Evolutionary conservation across 345 rosid genomes (phyloP), one percentile per base, ranked within the genome.

Genomic region (Heritiera littoralis): DNA sequence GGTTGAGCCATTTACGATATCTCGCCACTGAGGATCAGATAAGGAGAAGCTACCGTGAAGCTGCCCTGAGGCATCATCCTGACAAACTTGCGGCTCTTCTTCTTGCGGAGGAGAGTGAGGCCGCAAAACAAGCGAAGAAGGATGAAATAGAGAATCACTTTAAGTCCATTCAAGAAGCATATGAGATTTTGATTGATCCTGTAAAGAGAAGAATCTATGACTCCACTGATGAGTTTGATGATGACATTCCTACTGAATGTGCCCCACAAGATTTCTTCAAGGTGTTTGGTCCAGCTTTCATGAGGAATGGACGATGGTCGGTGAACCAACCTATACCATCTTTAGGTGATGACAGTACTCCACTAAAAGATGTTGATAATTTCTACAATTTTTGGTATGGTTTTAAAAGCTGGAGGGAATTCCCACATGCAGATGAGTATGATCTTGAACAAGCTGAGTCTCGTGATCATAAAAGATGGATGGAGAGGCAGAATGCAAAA

Each of bases 11-110:
- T 86, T 83, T 94, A 72, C 87, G 99, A 76, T 97, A 97, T 74
- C 98, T 97, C 84, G 98, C 98, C n/a, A 92, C 98, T 1, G 98
- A 97, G 84, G 99, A 97, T 77, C 99, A 94, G 90, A 97, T 97
- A 60, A 90, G 92, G 79, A 94, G 87, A 84, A 89, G 92, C 66
- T 97, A 94, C 60, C 92, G 97, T 15, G 98, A 97, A 84, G 94
- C 95, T 74, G 99, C 99, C 18, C 54, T 97, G 90, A 90, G 88
- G 91, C 86, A 93, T 85, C 99, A 94, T 84, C 98, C 98, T 2
- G 99, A 97, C 87, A 97, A 97, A 83, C 94, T 92, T 28, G 98
- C 96, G 61, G 85, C 91, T 32, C 88, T 94, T 75, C 94, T 97
- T 85, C 90, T 97, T 60, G 86, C 90, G 2, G 99, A 93, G 88